These are phyloP conservation scores for Ustilago esculenta DNA, from an alignment of 1,284 basidiomycete genomes.

Conservation along the genomic window DNA sequence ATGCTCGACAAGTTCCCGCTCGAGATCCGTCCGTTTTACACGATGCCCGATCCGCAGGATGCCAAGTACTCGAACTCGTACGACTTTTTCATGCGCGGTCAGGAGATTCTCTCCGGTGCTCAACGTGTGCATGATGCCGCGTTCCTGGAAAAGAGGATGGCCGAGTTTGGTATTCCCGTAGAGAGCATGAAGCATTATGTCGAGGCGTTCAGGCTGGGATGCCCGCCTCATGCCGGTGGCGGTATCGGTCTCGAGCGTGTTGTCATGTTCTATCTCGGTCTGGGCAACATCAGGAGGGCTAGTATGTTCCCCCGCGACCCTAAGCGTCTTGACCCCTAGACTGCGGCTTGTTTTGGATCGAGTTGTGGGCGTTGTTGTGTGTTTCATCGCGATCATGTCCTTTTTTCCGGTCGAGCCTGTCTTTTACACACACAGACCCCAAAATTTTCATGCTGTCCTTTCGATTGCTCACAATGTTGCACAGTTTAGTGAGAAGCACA, in stretches of 20 bases:
- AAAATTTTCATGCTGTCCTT: no score
- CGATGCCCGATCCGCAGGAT: slow-evolving; percentile 66
- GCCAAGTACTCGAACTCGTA: slow-evolving; percentile 88
- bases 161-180: slow-evolving; percentile 77
- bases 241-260: slow-evolving; percentile 85
- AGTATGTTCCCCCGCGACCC: slow-evolving; percentile 83
- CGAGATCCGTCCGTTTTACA: slow-evolving; percentile 66
- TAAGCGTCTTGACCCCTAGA: slow-evolving; percentile 65
- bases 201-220: slow-evolving; percentile 92
- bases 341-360: no score
- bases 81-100: slow-evolving; percentile 99
- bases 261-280: slow-evolving; percentile 79
- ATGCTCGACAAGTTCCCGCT: slow-evolving; percentile 66
- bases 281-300: slow-evolving; percentile 90
- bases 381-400: no score
- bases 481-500: no score
- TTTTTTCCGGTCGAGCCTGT: no score
- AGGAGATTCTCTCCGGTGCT: slow-evolving; percentile 96
- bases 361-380: no score
- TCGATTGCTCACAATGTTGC: no score
- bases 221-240: slow-evolving; percentile 78
- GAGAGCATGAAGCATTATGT: slow-evolving; percentile 88
- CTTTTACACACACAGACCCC: no score
- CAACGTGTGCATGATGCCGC: slow-evolving; percentile 93
- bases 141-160: slow-evolving; percentile 85